Evolutionary conservation across 2,329 filamentous ascomycete species (phyloP), one percentile per base, ranked within the genome.

Genomic region (Trematosphaeria pertusa): DNA sequence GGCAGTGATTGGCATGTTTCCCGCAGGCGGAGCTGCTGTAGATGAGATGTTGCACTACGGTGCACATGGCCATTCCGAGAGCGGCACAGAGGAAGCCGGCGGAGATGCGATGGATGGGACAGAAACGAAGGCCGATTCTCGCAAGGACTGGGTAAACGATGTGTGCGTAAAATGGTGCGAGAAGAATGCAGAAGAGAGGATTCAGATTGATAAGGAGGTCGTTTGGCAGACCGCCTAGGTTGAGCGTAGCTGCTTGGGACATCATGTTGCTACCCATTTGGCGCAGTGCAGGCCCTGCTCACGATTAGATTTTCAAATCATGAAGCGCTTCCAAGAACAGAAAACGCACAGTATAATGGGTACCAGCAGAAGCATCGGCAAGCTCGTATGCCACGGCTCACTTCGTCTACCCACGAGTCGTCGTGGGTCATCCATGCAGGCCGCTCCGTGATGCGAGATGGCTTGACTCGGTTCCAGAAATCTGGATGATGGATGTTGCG

Each of bases 351-450:
- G 48, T 43, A 58, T 9, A 58, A 21, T 10, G 47, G 48, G 28
- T 44, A 52, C 35, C 50, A 91, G 32, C 89, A 86, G 51, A 80
- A 56, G 12, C 52, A 45, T 31, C 38, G 40, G 46, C 54, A 58
- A 15, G 54, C 51, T 33, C 46, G 45, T 14, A 50, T 38, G n/a
- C 51, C 52, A 22, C 52, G 45, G 11, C 45, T 30, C n/a, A 58
- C 54, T 38, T 58, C 51, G 32, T 89, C 87, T 30, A 91, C 87
- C 87, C 87, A 91, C 49, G 81, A 81, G 56, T 91, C 88, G 50
- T 91, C 87, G 58, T 89, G 90, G 0, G 83, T 88, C 85, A 91
- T 90, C 86, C 87, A 90, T 0, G 49, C 36, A 0, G 87, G 87
- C 32, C 82, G 81, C 48, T 79, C 65, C 0, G 69, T 67, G 5